Evolutionary conservation across 2,329 filamentous ascomycete species (phyloP), one percentile per base, ranked within the genome.

Genomic region (Sphaerulina musiva): DNA sequence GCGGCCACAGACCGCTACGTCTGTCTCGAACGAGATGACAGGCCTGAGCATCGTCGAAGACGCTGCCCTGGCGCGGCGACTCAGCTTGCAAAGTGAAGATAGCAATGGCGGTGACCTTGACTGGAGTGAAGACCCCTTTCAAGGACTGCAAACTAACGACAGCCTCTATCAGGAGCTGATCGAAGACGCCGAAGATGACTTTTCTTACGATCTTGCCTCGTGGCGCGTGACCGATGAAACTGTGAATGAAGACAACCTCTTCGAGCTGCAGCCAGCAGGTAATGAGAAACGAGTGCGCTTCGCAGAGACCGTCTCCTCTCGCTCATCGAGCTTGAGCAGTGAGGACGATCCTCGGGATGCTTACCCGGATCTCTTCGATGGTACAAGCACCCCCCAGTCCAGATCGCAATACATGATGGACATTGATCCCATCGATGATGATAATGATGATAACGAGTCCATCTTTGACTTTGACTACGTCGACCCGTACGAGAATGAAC

Each of bases 341-440:
- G 66, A 64, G 32, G 62, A 67, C 10, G 63, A 67, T 54, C 60
- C 63, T n/a, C 51, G 61, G 31, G 65, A 67, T 12, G 54, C 60
- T n/a, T 71, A 67, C 48, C 68, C 68, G 7, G 69, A 71, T 53
- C 62, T 71, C 7, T 67, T 71, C 51, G 65, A 66, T 51, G 62
- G 61, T 23, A 55, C 57, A 52, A 62, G 62, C 38, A 56, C 59
- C 23, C 51, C 58, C 4, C 57, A 54, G 29, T 26, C 42, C 39
- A 54, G 53, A 52, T 56, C 52, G 42, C 58, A 52, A 20, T 56
- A 54, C 54, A 39, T 57, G 46, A 31, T 64, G 29, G 55, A 56
- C 34, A 56, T 65, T n/a, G 63, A 63, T 46, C 59, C 62, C 39
- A 50, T 61, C 48, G 65, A 26, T 26, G 26, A 26, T 26, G 26